Percentiles rank a stretch among this genome's conserved stretches.
These are phyloP conservation scores for Calonectria hawksworthii DNA, from an alignment of 2,329 filamentous ascomycete species.

Conservation along the genomic window DNA sequence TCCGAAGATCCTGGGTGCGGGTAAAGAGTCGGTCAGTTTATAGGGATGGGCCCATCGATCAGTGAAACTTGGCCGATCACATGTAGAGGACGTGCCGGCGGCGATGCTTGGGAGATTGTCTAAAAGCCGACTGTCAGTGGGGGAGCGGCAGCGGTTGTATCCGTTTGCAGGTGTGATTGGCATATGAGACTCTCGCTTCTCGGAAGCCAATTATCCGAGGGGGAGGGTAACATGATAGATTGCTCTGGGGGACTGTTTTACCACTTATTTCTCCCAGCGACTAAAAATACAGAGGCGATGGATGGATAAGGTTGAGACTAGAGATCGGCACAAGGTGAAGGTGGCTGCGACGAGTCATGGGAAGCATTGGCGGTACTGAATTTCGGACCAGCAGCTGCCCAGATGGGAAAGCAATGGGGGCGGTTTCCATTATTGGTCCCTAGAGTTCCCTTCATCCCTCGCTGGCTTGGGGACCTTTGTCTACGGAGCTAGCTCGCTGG, in stretches of 20 bases:
- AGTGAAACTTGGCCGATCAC: constrained; percentile 21
- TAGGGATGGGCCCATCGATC: constrained; percentile 24
- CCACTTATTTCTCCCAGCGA: not conserved
- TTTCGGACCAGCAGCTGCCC: not conserved
- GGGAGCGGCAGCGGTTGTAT: constrained; percentile 12
- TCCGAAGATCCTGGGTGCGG: constrained; percentile 44
- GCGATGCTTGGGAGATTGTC: not conserved
- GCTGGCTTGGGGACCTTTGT: not conserved
- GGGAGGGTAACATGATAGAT: not conserved
- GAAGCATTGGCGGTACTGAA: not conserved
- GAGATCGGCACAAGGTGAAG: constrained; percentile 7
- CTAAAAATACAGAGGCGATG: constrained; percentile 5
- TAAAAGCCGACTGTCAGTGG: constrained; percentile 12
- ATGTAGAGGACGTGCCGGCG: constrained; percentile 21
- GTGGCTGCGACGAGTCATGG: constrained; percentile 3
- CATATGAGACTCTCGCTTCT: not conserved
- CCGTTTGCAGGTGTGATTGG: constrained; percentile 7
- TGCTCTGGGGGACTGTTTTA: not conserved
- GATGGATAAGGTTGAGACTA: constrained; percentile 10
- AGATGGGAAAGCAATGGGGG: not conserved
- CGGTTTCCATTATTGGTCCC: not conserved
- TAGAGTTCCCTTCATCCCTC: not conserved
- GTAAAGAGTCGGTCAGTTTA: constrained; percentile 24
- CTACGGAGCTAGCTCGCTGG: not conserved
- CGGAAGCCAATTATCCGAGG: not conserved